Percentiles rank a stretch among this genome's conserved stretches.
Conservation (phyloP, 345 rosid genomes). For the Psidium guajava region DNA sequence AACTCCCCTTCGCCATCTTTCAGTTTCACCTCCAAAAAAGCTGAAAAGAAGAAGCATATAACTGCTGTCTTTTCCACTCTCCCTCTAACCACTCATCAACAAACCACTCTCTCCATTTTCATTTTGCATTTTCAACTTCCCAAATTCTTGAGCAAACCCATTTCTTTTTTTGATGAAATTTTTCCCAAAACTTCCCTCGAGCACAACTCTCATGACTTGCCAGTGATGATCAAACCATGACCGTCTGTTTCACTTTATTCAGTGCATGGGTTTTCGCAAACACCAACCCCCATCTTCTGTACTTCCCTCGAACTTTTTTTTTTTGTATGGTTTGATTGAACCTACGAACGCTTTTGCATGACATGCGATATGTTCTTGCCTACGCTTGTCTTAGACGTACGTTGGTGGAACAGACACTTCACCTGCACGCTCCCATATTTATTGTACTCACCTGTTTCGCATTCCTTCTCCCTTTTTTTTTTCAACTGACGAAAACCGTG, state of each 20-base stretch:
- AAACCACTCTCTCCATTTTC: slow-evolving; percentile 4
- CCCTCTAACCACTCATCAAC: slow-evolving; percentile 17
- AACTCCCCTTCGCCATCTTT: not conserved
- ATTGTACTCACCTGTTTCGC: slow-evolving; percentile 40
- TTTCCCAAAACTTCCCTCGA: not conserved
- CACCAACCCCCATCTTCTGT: not conserved
- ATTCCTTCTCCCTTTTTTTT: slow-evolving; percentile 18
- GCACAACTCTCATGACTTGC: slow-evolving; percentile 9
- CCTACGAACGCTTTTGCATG: not conserved
- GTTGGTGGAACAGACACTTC: not conserved
- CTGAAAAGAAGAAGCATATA: not conserved
- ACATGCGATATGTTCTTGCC: not conserved
- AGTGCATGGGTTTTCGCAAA: not conserved
- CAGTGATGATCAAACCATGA: not conserved
- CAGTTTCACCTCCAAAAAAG: slow-evolving; percentile 4
- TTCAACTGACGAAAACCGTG: not conserved
- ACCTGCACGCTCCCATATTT: slow-evolving; percentile 42
- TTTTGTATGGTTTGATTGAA: not conserved
- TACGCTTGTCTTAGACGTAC: not conserved
- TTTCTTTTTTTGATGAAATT: not conserved
- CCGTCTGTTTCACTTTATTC: not conserved
- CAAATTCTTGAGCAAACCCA: not conserved
- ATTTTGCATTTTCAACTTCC: not conserved
- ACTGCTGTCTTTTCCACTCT: slow-evolving; percentile 8
- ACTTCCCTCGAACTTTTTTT: not conserved